These are phyloP conservation scores for Pisolithus thermaeus DNA, from an alignment of 1,284 basidiomycete species.

Conservation along the genomic window DNA sequence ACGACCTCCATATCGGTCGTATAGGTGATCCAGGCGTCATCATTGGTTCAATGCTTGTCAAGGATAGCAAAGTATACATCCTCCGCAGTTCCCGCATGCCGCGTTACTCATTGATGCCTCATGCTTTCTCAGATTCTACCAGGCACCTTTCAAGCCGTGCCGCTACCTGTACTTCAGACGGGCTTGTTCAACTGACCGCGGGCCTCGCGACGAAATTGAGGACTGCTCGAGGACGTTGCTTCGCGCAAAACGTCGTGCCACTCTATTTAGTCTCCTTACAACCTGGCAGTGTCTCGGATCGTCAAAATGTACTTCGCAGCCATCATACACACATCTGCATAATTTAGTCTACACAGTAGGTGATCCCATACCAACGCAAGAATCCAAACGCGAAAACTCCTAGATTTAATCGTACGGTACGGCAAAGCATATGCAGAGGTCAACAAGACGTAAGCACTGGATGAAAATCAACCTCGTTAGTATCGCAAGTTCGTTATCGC, in stretches of 20 bases:
- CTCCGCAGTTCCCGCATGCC: no score
- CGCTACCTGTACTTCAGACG: conserved; percentile 66
- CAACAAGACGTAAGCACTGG: not conserved
- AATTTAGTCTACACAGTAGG: not conserved
- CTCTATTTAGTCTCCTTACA: no score
- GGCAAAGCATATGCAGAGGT: not conserved
- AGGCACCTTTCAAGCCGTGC: no score
- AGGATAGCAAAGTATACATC: conserved; percentile 48
- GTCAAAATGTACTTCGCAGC: not conserved
- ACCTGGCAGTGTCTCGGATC: not conserved
- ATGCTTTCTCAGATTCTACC: no score
- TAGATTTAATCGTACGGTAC: conserved; percentile 20
- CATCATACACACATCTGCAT: not conserved
- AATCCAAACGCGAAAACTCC: conserved; percentile 5
- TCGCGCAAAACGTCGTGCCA: conserved; percentile 14
- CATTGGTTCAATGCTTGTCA: conserved; percentile 34
- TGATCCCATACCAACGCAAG: not conserved
- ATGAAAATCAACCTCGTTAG: not conserved
- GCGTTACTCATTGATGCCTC: no score
- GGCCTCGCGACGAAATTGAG: conserved; percentile 49
- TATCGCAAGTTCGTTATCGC: not conserved
- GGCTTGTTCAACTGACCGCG: conserved; percentile 56
- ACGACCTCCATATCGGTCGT: conserved; percentile 46
- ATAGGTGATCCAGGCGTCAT: no score
- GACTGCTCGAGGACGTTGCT: conserved; percentile 27